phyloP scores from a whole-genome alignment of 164 flowering plant species.

The Berberis vulgaris region DNA sequence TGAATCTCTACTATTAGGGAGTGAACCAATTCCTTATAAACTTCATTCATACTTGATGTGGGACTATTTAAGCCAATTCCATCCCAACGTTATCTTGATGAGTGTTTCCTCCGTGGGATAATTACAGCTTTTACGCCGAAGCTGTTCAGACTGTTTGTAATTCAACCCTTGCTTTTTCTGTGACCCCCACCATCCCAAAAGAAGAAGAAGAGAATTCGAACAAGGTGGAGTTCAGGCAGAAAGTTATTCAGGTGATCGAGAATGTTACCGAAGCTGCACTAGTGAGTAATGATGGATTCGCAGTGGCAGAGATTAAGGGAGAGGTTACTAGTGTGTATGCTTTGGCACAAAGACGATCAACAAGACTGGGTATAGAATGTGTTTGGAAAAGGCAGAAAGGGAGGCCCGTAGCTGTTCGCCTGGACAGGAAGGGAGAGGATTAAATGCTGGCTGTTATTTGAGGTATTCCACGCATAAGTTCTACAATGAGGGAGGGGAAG shows the following conservation, averaged over 20 bases:
- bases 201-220: neutral
- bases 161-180: slow-evolving; percentile 10
- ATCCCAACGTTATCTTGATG: slow-evolving; percentile 48
- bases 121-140: slow-evolving; percentile 38
- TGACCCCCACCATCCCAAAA: no score
- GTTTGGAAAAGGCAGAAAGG: slow-evolving; percentile 43
- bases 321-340: slow-evolving; percentile 25
- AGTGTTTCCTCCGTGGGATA: slow-evolving; percentile 60
- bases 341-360: slow-evolving; percentile 47
- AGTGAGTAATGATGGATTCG: slow-evolving; percentile 21
- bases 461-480: slow-evolving; percentile 62
- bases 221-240: slow-evolving; percentile 12
- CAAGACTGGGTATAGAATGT: slow-evolving; percentile 34
- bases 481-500: slow-evolving; percentile 9
- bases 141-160: slow-evolving; percentile 11
- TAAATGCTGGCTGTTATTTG: slow-evolving; percentile 75
- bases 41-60: slow-evolving; percentile 32
- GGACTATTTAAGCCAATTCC: slow-evolving; percentile 6
- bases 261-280: slow-evolving; percentile 32
- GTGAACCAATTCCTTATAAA: slow-evolving; percentile 52
- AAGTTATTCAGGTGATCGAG: slow-evolving; percentile 17
- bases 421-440: slow-evolving; percentile 46
- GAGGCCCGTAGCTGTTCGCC: slow-evolving; percentile 32
- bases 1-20: neutral
- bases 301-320: slow-evolving; percentile 10